phyloP scores from a whole-genome alignment of 768 basidiomycete genomes.

The Multifurca ochricompacta region DNA sequence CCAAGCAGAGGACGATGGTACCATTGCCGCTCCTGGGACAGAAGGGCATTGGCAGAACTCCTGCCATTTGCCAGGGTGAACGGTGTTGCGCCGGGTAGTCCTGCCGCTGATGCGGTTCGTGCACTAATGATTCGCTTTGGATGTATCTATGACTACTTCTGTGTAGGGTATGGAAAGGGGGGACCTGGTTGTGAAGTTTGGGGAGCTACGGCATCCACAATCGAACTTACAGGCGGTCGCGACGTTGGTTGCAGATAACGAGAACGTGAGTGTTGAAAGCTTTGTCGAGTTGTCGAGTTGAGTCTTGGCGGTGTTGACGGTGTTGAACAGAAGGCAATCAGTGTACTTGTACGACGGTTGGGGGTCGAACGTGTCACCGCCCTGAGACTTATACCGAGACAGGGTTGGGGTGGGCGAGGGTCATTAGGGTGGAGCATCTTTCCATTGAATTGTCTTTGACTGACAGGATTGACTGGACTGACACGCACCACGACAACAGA shows the following conservation, averaged over 20 bases:
- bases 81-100: slow-evolving; percentile 70
- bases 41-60: slow-evolving; percentile 11
- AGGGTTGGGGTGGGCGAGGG: slow-evolving; percentile 84
- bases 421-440: slow-evolving; percentile 81
- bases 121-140: slow-evolving; percentile 14
- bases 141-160: neutral
- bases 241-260: slow-evolving; percentile 62
- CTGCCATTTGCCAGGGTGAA: slow-evolving; percentile 76
- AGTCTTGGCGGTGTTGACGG: no score
- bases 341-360: slow-evolving; percentile 47
- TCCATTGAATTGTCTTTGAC: no score
- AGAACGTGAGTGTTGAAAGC: slow-evolving; percentile 69
- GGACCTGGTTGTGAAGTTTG: slow-evolving; percentile 72
- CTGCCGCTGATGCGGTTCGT: slow-evolving; percentile 73
- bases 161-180: slow-evolving; percentile 56
- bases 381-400: slow-evolving; percentile 57
- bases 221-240: slow-evolving; percentile 62
- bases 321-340: slow-evolving; percentile 54
- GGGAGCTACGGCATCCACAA: slow-evolving; percentile 43
- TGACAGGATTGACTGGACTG: no score
- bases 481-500: no score
- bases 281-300: no score
- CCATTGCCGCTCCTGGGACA: neutral
- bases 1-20: slow-evolving; percentile 18
- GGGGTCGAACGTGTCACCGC: slow-evolving; percentile 33